Percentiles rank a stretch among this genome's conserved stretches.
Conservation (phyloP, 2,329 filamentous ascomycete species). For the Phialemoniopsis sp. region DNA sequence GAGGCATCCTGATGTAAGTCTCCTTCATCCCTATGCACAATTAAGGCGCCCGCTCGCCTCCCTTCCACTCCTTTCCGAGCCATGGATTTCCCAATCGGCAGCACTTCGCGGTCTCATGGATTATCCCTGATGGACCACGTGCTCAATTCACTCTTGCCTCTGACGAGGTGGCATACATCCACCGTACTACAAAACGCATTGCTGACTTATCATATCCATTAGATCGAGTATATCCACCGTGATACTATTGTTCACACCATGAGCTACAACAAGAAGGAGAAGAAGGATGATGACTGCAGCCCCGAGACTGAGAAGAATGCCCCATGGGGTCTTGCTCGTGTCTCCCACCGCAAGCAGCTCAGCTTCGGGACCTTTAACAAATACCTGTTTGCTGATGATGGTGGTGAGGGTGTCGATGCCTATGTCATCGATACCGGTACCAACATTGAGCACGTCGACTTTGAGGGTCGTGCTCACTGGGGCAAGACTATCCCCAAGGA, state of each 20-base stretch:
- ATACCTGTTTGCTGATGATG: slow-evolving; percentile 86
- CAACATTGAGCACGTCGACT: slow-evolving; percentile 92
- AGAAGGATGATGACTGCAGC: slow-evolving; percentile 37
- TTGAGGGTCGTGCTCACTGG: slow-evolving; percentile 93
- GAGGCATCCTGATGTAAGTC: slow-evolving; percentile 92
- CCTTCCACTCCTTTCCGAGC: too few species aligned
- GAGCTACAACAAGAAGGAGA: slow-evolving; percentile 38
- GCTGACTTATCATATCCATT: slow-evolving; percentile 13
- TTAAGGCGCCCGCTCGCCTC: background rate
- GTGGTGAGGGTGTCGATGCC: slow-evolving; percentile 95
- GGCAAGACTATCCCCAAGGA: slow-evolving; percentile 89
- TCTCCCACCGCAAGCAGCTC: slow-evolving; percentile 87
- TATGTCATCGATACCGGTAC: slow-evolving; percentile 98
- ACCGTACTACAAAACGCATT: too few species aligned
- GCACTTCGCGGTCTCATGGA: too few species aligned
- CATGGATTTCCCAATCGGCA: slow-evolving; percentile 2
- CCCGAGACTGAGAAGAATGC: slow-evolving; percentile 79
- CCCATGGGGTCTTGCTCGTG: slow-evolving; percentile 97
- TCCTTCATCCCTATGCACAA: slow-evolving; percentile 2
- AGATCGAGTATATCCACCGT: slow-evolving; percentile 97
- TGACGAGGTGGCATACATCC: too few species aligned
- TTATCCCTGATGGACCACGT: too few species aligned
- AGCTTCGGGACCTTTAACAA: slow-evolving; percentile 96
- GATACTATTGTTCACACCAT: slow-evolving; percentile 90
- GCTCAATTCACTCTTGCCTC: too few species aligned